phyloP scores from a whole-genome alignment of 768 basidiomycete species.

The Leccinum disarticulatum region DNA sequence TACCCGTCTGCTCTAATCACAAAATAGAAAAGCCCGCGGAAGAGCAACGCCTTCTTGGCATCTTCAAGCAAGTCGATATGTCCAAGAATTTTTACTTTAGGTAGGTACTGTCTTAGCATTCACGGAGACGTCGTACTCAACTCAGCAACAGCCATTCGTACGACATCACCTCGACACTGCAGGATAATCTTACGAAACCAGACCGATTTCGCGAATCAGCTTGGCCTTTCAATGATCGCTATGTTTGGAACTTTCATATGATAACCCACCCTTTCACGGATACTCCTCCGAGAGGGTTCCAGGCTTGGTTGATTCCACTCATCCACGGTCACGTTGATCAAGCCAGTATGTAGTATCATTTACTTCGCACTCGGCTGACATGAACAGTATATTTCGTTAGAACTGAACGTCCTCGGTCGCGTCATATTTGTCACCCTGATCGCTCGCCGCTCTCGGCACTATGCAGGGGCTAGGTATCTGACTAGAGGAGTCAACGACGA shows the following conservation, averaged over 20 bases:
- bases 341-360: slow-evolving; percentile 70
- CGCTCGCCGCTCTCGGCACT: slow-evolving; percentile 90
- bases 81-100: slow-evolving; percentile 99
- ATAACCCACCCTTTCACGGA: slow-evolving; percentile 65
- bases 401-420: slow-evolving; percentile 85
- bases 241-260: slow-evolving; percentile 94
- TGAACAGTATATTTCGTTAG: slow-evolving; percentile 39
- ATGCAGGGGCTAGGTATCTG: slow-evolving; percentile 91
- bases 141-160: slow-evolving; percentile 75
- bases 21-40: slow-evolving; percentile 86
- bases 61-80: slow-evolving; percentile 96
- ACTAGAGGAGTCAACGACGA: slow-evolving; percentile 94
- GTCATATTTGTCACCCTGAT: slow-evolving; percentile 94
- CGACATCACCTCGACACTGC: slow-evolving; percentile 93
- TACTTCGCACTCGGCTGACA: neutral
- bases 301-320: slow-evolving; percentile 87
- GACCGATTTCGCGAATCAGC: slow-evolving; percentile 41
- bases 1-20: slow-evolving; percentile 74
- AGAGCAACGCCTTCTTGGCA: slow-evolving; percentile 83
- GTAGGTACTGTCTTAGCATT: slow-evolving; percentile 54
- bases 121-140: neutral
- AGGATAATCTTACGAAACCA: slow-evolving; percentile 79
- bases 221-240: slow-evolving; percentile 82
- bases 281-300: slow-evolving; percentile 42
- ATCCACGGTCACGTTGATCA: slow-evolving; percentile 98